A percentile compares a stretch with the other conserved stretches of the same genome.
phyloP scores from a whole-genome alignment of 2,329 filamentous ascomycete genomes.

The Epichloe festucae region DNA sequence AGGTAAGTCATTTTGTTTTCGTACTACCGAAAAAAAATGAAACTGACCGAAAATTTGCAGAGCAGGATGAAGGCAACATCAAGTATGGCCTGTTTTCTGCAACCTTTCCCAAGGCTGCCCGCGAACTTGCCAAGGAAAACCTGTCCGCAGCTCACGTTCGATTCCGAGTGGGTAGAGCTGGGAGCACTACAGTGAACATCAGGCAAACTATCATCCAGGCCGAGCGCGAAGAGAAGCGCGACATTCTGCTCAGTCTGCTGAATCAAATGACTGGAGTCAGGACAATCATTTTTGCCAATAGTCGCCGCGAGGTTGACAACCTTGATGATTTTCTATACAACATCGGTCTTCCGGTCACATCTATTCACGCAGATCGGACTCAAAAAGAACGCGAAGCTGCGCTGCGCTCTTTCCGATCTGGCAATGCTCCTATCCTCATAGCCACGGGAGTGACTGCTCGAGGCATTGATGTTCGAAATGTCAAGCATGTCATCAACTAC shows the following conservation, averaged over 20 bases:
- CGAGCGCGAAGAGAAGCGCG: constrained; percentile 52
- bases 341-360: constrained; percentile 64
- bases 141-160: constrained; percentile 63
- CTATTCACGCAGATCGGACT: constrained; percentile 76
- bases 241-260: constrained; percentile 60
- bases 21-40: constrained; percentile 3
- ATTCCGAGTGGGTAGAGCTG: constrained; percentile 76
- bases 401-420: constrained; percentile 70
- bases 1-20: constrained; percentile 42
- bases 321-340: constrained; percentile 85
- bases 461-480: constrained; percentile 76
- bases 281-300: constrained; percentile 85
- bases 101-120: constrained; percentile 74
- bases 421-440: constrained; percentile 65
- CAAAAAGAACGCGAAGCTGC: constrained; percentile 89
- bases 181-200: constrained; percentile 73
- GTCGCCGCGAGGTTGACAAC: constrained; percentile 63
- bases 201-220: constrained; percentile 61
- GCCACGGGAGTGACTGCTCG: constrained; percentile 79
- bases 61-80: constrained; percentile 57
- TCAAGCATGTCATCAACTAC: constrained; percentile 88
- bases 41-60: constrained; percentile 28
- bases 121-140: constrained; percentile 63
- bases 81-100: constrained; percentile 82
- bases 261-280: constrained; percentile 56